These are phyloP conservation scores for Taphrina communis DNA, from an alignment of 1,139 yeast genomes.

Conservation along the genomic window DNA sequence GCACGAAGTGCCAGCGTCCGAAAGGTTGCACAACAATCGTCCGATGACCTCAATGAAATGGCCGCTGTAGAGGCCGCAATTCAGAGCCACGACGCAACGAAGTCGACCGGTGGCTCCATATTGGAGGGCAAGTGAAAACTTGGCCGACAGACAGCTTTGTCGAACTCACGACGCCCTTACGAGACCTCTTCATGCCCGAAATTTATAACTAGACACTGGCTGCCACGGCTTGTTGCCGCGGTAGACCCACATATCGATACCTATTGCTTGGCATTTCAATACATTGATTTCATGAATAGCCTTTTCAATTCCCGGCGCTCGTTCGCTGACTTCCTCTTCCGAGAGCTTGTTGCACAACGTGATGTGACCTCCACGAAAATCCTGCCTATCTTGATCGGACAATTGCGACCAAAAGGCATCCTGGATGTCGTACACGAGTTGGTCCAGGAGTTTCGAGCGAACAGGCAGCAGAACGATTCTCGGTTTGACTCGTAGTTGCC, in stretches of 20 bases:
- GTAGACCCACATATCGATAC: slow-evolving; percentile 31
- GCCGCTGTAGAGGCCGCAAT: slow-evolving; percentile 27
- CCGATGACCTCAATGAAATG: slow-evolving; percentile 17
- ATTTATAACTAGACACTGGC: slow-evolving; percentile 1
- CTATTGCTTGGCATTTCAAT: slow-evolving; percentile 15
- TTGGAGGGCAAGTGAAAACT: slow-evolving; percentile 17
- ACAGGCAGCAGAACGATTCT: slow-evolving; percentile 22
- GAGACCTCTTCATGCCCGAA: slow-evolving; percentile 3
- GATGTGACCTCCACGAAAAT: slow-evolving; percentile 27
- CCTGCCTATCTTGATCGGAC: slow-evolving; percentile 27
- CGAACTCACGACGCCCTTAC: not conserved
- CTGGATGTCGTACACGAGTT: slow-evolving; percentile 20
- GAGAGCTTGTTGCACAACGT: slow-evolving; percentile 30
- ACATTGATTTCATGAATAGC: not conserved
- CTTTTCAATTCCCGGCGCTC: slow-evolving; percentile 3
- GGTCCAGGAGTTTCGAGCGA: slow-evolving; percentile 4
- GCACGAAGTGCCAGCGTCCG: not conserved
- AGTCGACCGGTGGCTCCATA: slow-evolving; percentile 22
- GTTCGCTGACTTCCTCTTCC: slow-evolving; percentile 17
- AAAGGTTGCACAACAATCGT: slow-evolving; percentile 3
- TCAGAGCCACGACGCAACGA: slow-evolving; percentile 1
- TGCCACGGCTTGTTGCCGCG: slow-evolving; percentile 33
- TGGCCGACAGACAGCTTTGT: too few relatives aligned
- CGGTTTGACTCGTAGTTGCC: slow-evolving; percentile 6
- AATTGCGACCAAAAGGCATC: slow-evolving; percentile 3